A percentile compares a stretch with the other conserved stretches of the same genome.
phyloP scores from a whole-genome alignment of 106 monocot species.

The Allium sativum region DNA sequence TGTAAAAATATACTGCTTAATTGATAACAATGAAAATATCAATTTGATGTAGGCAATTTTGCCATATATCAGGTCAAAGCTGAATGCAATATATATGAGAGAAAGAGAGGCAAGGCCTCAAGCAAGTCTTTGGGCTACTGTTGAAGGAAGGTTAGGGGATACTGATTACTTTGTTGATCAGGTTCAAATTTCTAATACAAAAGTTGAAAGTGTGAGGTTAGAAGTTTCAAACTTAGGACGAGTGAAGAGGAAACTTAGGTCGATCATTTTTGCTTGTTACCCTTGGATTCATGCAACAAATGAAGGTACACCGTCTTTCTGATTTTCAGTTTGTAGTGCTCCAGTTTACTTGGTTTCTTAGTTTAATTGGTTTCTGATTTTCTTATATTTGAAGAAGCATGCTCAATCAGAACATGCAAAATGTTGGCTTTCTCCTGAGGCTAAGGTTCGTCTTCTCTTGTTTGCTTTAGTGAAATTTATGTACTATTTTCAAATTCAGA shows the following conservation, averaged over 20 bases:
- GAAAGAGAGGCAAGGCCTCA: constrained; percentile 95
- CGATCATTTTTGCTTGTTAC: constrained; percentile 62
- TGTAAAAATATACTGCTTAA: no score
- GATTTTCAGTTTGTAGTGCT: no score
- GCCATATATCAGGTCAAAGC: constrained; percentile 85
- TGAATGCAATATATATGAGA: constrained; percentile 72
- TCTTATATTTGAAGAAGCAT: no score
- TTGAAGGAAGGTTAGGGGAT: constrained; percentile 31
- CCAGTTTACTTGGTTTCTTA: no score
- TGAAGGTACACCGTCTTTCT: constrained; percentile 76
- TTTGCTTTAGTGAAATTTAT: no score
- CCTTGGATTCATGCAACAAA: constrained; percentile 95
- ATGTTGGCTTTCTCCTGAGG: no score
- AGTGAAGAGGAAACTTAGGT: constrained; percentile 45
- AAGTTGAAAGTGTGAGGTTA: constrained; percentile 12
- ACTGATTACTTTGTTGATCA: constrained; percentile 32
- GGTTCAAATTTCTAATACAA: constrained; percentile 29
- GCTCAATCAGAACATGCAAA: no score
- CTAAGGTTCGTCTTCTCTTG: no score
- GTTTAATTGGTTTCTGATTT: no score
- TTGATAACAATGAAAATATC: no score
- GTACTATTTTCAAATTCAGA: no score
- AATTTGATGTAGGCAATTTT: constrained; percentile 75
- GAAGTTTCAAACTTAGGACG: constrained; percentile 33
- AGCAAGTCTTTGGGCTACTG: constrained; percentile 70